Base-by-base conservation (phyloP, 352 stramenopile species). In the Plasmopara muralis region DNA sequence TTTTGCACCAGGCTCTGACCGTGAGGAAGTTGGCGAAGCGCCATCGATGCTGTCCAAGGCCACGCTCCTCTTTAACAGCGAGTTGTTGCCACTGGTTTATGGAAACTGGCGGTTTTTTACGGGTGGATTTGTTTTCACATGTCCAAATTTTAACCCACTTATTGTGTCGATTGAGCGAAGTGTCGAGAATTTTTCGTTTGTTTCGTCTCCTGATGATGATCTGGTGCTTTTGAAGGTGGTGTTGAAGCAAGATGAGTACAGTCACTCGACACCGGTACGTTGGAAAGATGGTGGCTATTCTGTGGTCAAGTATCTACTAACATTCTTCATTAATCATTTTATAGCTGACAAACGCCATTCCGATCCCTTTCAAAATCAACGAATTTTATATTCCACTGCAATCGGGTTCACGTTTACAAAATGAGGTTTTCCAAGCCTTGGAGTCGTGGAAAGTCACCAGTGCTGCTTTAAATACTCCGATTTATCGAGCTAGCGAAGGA, bases 151-250 rank as follows among this genome's bases (percentile, higher is more conserved):
- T 39, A 84, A 81, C 28, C 77, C 78, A 0, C 64, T 89, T 4
- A 15, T 86, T 14, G 62, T 91, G 7, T 89, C 81, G 0, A 78
- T 91, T 42, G 64, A 71, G 16, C 77, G 66, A 28, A 69, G 77
- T 49, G 72, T 87, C 12, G 47, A 47, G 34, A 76, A 70, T 20
- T 72, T 87, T 31, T 64, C 55, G 0, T 57, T 91, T 13, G 10
- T 86, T 0, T 53, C 74, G 6, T 83, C 78, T 7, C 38, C 62
- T 6, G 66, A 75, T 28, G 81, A 91, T 50, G 72, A 89, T 34
- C 62, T 91, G n/a, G 57, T 88, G 8, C 49, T 91, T 14, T 37
- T 91, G 12, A 66, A 73, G 30, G 43, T 91, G 20, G 66, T 73
- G 2, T 52, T 91, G 15, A 83, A 77, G 33, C 9, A 43, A 18